Evolutionary conservation across 129 eudicot species (phyloP), one percentile per base, ranked within the genome.

Genomic region (Chrysanthemum seticuspe): DNA sequence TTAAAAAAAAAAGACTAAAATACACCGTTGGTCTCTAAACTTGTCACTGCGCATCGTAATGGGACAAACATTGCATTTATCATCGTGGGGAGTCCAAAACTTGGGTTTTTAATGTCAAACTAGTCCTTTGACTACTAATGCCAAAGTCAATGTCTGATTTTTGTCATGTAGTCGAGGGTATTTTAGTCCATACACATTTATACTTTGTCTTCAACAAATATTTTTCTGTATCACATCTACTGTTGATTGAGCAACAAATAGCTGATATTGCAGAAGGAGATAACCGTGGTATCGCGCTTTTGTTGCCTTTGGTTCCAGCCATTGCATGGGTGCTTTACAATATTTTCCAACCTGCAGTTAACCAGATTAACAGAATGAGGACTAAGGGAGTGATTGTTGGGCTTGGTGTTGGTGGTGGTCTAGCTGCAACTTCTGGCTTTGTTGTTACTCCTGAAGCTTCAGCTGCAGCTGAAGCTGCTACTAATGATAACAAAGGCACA

Each of bases 281-380:
- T 77, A 93, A 84, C 90, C 91, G 96, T 2, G 95, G 96, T 2
- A 7, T 84, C 12, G 98, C 96, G 10, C 92, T 93, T 19, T 34
- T 93, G 49, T 67, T 89, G 44, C 98, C 98, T 0, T 29, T 93
- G 2, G 80, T 89, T 65, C 95, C 98, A 1, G 96, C 98, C 49
- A 71, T 89, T 7, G 95, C 82, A 0, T 93, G 98, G 98, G 98
- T 87, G 34, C 84, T 93, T 0, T 89, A 67, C 88, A 89, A 93
- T 85, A 93, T 89, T 10, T 86, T 93, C 2, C 93, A 86, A 65
- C 96, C 98, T 12, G 86, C 98, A 12, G 79, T 93, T 10, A 89
- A 89, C 80, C 96, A 93, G 81, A 79, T 93, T 50, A 84, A 87
- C 88, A 80, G 68, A 62, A 93, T 93, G 96, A 82, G 77, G 80